Conservation (phyloP, 345 rosid species). For the Psidium friedrichsthalianum region DNA sequence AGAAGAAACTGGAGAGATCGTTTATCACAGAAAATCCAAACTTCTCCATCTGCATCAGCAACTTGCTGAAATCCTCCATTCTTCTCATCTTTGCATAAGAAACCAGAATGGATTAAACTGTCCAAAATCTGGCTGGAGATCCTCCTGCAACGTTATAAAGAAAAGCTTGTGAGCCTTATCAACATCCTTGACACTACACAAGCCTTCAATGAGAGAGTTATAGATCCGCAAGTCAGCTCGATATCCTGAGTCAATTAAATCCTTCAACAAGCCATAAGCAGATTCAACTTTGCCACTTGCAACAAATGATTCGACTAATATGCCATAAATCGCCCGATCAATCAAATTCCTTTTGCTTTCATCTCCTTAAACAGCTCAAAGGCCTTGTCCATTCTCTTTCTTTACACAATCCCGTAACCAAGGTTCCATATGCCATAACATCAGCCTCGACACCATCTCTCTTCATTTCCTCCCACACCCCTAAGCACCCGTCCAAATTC, state of each 20-base stretch:
- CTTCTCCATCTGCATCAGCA: constrained; percentile 49
- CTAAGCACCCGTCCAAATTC: constrained; percentile 59
- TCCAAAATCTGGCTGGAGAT: constrained; percentile 56
- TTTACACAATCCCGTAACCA: constrained; percentile 54
- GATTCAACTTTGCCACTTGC: constrained; percentile 46
- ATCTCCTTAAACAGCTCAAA: constrained; percentile 61
- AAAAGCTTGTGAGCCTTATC: constrained; percentile 76
- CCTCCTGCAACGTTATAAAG: constrained; percentile 41
- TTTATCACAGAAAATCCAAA: constrained; percentile 46
- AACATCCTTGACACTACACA: constrained; percentile 45
- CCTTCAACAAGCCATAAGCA: constrained; percentile 69
- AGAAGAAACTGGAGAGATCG: constrained; percentile 48
- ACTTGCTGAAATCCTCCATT: constrained; percentile 32
- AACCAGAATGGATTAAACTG: constrained; percentile 63
- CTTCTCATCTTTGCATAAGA: constrained; percentile 47
- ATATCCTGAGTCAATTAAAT: constrained; percentile 75
- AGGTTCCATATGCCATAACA: constrained; percentile 72
- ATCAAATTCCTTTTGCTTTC: constrained; percentile 63
- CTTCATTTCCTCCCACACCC: constrained; percentile 82
- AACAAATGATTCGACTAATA: constrained; percentile 63
- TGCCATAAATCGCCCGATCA: constrained; percentile 57
- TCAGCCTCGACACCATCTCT: constrained; percentile 61
- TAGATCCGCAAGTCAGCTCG: constrained; percentile 77
- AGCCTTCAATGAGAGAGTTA: constrained; percentile 66
- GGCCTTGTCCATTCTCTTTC: constrained; percentile 45